Base-by-base conservation (phyloP, 306 rosid species). In the Comarum palustre region DNA sequence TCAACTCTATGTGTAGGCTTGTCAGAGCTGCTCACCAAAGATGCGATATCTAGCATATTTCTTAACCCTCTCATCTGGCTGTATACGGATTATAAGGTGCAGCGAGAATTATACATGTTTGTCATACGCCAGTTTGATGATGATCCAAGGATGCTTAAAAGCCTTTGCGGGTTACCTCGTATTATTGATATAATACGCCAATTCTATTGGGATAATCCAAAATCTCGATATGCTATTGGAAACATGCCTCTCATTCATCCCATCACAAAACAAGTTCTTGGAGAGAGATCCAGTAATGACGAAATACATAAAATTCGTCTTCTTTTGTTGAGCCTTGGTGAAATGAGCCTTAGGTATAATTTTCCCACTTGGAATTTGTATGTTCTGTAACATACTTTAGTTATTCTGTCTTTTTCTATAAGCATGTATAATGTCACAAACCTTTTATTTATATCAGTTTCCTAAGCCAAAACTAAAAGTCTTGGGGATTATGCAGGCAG, bases 261-360 rank as follows among this genome's bases (percentile, higher is more conserved):
- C 64, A 73, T 74, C 60, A 83, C 82, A 50, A 75, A 84, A 57
- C 77, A 73, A 75, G 73, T 82, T 72, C 71, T 69, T 27, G 89
- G 86, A 70, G 89, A 84, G 84, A 89, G 86, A 54, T 97, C 91
- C 32, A 82, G 77, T 78, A 81, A 47, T 80, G 98, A 91, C 71
- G 98, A 94, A 87, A 88, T 88, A 71, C 96, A 80, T 48, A 94
- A 94, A 86, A 86, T 94, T 71, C 98, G 98, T 75, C 98, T 94
- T 71, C 91, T 94, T 78, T 85, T 94, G 82, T 87, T 94, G 75
- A 89, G 97, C 85, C 97, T 94, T 64, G 97, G 96, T 55, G 98
- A 94, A 85, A 91, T 94, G 98, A 88, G 96, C 84, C 96, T 94
- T 71, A 86, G 97, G 98, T 94, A 82, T 78, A 38, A 77, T 67